Conservation (phyloP, 305 asterid genomes). For the Rubia tinctorum region DNA sequence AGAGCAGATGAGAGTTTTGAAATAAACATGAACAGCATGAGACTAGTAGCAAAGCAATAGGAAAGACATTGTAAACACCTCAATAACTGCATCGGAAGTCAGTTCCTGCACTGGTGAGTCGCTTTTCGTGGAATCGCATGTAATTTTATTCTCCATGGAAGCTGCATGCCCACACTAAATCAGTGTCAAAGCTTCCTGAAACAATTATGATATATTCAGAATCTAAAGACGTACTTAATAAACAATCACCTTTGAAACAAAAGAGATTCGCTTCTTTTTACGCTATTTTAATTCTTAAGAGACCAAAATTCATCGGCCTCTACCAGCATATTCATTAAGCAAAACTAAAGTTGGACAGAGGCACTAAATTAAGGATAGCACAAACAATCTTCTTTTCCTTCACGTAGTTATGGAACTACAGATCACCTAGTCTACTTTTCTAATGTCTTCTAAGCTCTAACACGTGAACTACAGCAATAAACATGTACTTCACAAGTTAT, state of each 20-base stretch:
- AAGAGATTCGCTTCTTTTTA: conserved; percentile 4
- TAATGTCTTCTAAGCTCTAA: not conserved
- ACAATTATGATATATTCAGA: conserved; percentile 59
- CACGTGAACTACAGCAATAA: not conserved
- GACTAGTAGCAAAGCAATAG: conserved; percentile 1
- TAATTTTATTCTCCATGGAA: conserved; percentile 76
- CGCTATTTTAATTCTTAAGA: not conserved
- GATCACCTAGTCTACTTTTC: not conserved
- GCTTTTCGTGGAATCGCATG: conserved; percentile 47
- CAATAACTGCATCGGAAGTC: conserved; percentile 83
- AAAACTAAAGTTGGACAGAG: not conserved
- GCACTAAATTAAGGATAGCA: not conserved
- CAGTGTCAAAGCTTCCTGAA: conserved; percentile 91
- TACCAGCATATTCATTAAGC: not conserved
- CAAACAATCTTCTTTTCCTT: not conserved
- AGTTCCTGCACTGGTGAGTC: conserved; percentile 63
- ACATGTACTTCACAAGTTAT: not conserved
- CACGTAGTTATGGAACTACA: not conserved
- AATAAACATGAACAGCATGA: not conserved
- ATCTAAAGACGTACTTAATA: conserved; percentile 29
- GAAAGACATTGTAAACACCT: conserved; percentile 37
- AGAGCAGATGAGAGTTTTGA: not conserved
- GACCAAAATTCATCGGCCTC: not conserved
- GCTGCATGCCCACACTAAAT: conserved; percentile 96
- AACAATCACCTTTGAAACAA: conserved; percentile 15